Evolutionary conservation across 257 asterid genomes (phyloP).

Genomic region (Penstemon barbatus): DNA sequence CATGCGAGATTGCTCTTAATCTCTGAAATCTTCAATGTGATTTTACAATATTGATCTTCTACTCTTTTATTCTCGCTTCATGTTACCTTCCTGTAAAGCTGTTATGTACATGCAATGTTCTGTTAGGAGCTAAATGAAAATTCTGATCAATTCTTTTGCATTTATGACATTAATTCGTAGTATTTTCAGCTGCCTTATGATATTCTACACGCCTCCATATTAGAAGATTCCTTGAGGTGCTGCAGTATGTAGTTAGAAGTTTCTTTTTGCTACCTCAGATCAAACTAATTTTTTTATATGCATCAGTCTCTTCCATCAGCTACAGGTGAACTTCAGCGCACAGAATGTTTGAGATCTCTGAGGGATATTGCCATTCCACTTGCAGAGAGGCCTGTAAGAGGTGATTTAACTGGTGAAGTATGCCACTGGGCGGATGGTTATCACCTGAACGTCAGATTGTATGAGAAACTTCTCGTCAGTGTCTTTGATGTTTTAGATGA

Average conservation of each 20-base stretch:
- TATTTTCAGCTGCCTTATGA: constrained; percentile 9
- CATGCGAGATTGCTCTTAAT: constrained; percentile 16
- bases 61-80: constrained; percentile 2
- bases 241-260: constrained; percentile 15
- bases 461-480: constrained; percentile 89
- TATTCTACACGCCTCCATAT: constrained; percentile 12
- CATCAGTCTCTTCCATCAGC: constrained; percentile 84
- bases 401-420: constrained; percentile 98
- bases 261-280: constrained; percentile 23
- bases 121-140: constrained; percentile 15
- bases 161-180: too few species aligned
- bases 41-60: constrained; percentile 16
- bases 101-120: background rate
- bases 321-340: constrained; percentile 85
- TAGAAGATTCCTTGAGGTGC: constrained; percentile 26
- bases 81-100: too few species aligned
- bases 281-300: constrained; percentile 22
- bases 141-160: constrained; percentile 11
- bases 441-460: constrained; percentile 82
- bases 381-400: constrained; percentile 97
- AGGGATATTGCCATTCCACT: constrained; percentile 80
- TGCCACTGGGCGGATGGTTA: constrained; percentile 99
- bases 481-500: constrained; percentile 95
- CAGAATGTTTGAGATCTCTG: constrained; percentile 83
- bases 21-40: constrained; percentile 6